phyloP scores from a whole-genome alignment of 352 stramenopile species.

The Saprolegnia parasitica region DNA sequence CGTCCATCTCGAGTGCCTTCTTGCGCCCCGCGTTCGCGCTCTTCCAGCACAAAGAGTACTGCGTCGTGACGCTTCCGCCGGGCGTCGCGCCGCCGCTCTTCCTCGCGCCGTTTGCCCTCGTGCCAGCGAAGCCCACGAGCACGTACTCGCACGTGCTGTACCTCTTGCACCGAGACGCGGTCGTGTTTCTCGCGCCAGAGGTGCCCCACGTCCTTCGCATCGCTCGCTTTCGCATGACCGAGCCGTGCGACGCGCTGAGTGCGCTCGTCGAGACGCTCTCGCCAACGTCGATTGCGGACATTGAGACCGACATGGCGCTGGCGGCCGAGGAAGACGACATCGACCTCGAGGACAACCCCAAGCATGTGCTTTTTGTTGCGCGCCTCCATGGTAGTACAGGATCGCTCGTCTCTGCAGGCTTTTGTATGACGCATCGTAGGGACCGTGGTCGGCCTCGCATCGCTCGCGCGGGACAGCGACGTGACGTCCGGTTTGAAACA shows the following conservation, averaged over 20 bases:
- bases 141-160: constrained; percentile 59
- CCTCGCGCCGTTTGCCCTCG: constrained; percentile 43
- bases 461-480: constrained; percentile 45
- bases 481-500: constrained; percentile 49
- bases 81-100: constrained; percentile 39
- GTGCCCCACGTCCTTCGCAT: constrained; percentile 29
- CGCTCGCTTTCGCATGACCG: background rate
- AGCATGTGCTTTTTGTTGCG: constrained; percentile 53
- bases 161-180: constrained; percentile 47
- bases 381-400: constrained; percentile 41
- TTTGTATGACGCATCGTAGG: constrained; percentile 32
- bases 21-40: constrained; percentile 48
- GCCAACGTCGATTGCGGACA: constrained; percentile 13
- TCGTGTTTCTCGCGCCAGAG: constrained; percentile 48
- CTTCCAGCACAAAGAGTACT: constrained; percentile 52
- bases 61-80: constrained; percentile 51
- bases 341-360: constrained; percentile 61
- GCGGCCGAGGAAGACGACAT: constrained; percentile 55
- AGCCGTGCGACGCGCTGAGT: constrained; percentile 12
- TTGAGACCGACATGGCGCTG: constrained; percentile 39
- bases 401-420: constrained; percentile 31
- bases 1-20: constrained; percentile 41
- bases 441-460: constrained; percentile 41
- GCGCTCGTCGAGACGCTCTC: constrained; percentile 14
- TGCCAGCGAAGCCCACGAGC: constrained; percentile 38